Evolutionary conservation across 129 eudicot species (phyloP).

Genomic region (Flaveria ramosissima): DNA sequence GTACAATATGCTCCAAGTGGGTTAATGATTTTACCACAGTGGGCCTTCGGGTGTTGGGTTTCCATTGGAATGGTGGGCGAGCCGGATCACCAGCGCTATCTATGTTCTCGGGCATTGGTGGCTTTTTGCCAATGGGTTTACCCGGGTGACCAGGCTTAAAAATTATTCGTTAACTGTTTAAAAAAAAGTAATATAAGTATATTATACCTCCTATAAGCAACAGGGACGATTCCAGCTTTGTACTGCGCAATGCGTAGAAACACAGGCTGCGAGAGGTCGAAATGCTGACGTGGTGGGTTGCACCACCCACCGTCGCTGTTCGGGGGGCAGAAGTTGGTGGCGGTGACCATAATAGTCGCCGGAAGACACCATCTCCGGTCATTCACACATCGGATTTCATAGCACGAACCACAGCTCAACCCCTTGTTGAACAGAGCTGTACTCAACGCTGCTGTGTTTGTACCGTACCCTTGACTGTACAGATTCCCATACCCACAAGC

Average conservation of each 20-base stretch:
- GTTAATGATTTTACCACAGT: too few species aligned
- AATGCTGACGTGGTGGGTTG: conserved; percentile 83
- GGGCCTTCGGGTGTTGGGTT: too few species aligned
- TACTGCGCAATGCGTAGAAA: conserved; percentile 86
- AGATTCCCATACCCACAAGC: conserved; percentile 93
- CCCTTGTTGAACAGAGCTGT: conserved; percentile 87
- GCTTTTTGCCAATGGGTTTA: too few species aligned
- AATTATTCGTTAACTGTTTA: too few species aligned
- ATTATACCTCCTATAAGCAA: conserved; percentile 73
- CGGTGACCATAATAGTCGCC: conserved; percentile 73
- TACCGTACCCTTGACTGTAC: conserved; percentile 89
- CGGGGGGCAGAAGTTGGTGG: conserved; percentile 96
- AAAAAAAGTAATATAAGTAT: too few species aligned
- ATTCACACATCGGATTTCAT: conserved; percentile 58
- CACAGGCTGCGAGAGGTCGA: conserved; percentile 87
- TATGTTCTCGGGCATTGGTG: too few species aligned
- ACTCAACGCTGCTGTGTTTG: conserved; percentile 83
- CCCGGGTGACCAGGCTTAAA: too few species aligned
- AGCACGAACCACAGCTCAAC: conserved; percentile 91
- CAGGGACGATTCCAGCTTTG: conserved; percentile 88
- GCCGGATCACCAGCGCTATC: too few species aligned
- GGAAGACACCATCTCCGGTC: conserved; percentile 68
- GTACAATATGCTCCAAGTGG: too few species aligned
- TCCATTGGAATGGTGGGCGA: too few species aligned
- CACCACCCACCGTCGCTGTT: conserved; percentile 94